Evolutionary conservation across 176 grass and related monocot genomes (phyloP).

Genomic region (Echinochloa phyllopogon): DNA sequence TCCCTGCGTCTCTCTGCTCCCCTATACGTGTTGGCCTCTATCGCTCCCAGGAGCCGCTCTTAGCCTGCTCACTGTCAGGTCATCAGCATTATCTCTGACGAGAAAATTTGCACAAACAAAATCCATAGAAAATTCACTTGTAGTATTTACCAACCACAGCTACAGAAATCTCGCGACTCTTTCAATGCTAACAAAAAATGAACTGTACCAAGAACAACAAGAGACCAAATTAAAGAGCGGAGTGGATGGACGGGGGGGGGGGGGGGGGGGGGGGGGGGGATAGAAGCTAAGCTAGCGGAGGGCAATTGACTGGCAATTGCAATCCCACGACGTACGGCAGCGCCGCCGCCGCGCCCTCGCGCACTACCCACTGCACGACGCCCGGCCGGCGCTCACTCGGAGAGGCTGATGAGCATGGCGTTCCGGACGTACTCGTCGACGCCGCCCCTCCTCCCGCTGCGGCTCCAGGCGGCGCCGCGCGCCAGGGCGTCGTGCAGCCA

Average conservation of each 20-base stretch:
- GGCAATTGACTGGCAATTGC: not conserved
- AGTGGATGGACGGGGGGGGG: not conserved
- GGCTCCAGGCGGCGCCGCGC: slow-evolving; percentile 10
- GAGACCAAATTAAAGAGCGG: not conserved
- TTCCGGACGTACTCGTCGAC: slow-evolving; percentile 34
- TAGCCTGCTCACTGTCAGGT: not conserved
- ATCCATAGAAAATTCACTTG: not conserved
- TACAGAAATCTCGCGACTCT: not conserved
- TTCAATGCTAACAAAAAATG: not conserved
- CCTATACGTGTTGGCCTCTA: not conserved
- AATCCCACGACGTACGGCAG: no score
- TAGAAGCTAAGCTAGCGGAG: not conserved
- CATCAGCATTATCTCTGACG: not conserved
- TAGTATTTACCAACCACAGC: not conserved
- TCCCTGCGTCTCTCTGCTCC: not conserved
- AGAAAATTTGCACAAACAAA: not conserved
- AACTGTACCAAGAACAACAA: not conserved
- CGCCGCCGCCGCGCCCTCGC: not conserved
- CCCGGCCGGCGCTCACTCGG: not conserved
- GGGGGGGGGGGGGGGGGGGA: no score
- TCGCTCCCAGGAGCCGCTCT: not conserved
- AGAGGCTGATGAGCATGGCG: slow-evolving; percentile 45
- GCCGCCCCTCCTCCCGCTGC: not conserved
- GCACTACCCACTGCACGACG: not conserved
- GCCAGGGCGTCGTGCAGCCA: slow-evolving; percentile 22